A percentile compares a stretch with the other conserved stretches of the same genome.
Conservation (phyloP, 208 protist genomes). For the Angomonas ambiguus region DNA sequence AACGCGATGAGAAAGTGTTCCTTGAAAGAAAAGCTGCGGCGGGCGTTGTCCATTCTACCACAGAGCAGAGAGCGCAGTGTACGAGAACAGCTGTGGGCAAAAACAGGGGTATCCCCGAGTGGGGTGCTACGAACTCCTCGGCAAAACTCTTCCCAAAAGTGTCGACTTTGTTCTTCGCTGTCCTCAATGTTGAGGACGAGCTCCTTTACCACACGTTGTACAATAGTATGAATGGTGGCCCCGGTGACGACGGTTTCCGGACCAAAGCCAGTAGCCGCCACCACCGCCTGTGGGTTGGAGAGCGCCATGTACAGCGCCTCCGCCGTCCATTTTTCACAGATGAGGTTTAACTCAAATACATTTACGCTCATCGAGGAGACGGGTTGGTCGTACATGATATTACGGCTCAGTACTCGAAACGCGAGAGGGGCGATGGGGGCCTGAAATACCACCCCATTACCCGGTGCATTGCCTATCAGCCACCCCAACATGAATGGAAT, state of each 20-base stretch:
- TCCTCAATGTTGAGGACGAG: slow-evolving; percentile 22
- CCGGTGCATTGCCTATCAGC: slow-evolving; percentile 36
- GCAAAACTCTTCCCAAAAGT: slow-evolving; percentile 36
- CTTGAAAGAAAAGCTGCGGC: slow-evolving; percentile 10
- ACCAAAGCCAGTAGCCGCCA: neutral
- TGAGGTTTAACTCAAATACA: slow-evolving; percentile 27
- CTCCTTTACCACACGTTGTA: slow-evolving; percentile 12
- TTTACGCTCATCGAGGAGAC: slow-evolving; percentile 16
- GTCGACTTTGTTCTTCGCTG: neutral
- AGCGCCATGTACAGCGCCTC: slow-evolving; percentile 11
- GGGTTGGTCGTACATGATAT: slow-evolving; percentile 21
- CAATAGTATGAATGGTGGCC: neutral
- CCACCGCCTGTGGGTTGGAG: neutral
- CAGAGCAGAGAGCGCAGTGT: slow-evolving; percentile 24
- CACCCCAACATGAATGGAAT: slow-evolving; percentile 39
- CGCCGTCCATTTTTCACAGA: slow-evolving; percentile 19
- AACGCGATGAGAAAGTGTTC: slow-evolving; percentile 27
- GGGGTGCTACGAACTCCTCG: slow-evolving; percentile 21
- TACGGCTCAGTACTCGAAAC: slow-evolving; percentile 36
- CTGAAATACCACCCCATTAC: slow-evolving; percentile 39
- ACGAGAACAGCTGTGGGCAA: slow-evolving; percentile 25
- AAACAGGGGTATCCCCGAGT: slow-evolving; percentile 18
- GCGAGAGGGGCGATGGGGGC: slow-evolving; percentile 44
- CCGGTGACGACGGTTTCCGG: neutral
- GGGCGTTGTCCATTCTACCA: slow-evolving; percentile 15